Percentiles rank a stretch among this genome's conserved stretches.
Evolutionary conservation across 306 rosid species (phyloP).

Genomic region (Lathyrus sativus): DNA sequence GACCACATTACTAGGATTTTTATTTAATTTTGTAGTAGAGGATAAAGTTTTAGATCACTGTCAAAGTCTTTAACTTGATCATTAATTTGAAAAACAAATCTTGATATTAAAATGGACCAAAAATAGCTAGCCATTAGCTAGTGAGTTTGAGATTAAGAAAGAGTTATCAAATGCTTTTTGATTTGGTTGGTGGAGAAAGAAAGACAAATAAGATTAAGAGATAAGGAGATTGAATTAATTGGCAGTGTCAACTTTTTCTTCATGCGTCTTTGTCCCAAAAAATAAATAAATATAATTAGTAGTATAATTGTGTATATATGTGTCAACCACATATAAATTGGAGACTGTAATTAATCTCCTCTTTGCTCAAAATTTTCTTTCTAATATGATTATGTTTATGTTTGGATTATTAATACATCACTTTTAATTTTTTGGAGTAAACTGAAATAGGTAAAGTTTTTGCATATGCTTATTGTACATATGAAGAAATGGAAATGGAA

Average conservation of each 20-base stretch:
- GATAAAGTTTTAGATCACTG: background rate
- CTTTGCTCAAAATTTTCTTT: constrained; percentile 28
- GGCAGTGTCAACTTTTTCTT: constrained; percentile 23
- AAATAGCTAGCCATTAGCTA: constrained; percentile 19
- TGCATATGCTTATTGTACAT: background rate
- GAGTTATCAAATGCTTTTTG: constrained; percentile 7
- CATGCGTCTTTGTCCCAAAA: constrained; percentile 30
- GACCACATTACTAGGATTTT: constrained; percentile 7
- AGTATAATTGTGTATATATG: background rate
- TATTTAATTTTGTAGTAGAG: background rate
- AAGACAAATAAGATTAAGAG: constrained; percentile 30
- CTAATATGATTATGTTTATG: constrained; percentile 22
- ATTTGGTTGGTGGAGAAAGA: constrained; percentile 39
- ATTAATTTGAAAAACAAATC: constrained; percentile 4
- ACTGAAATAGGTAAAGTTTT: background rate
- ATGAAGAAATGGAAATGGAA: background rate
- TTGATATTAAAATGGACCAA: constrained; percentile 11
- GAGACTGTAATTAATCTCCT: background rate
- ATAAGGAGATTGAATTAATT: constrained; percentile 43
- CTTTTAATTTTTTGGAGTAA: constrained; percentile 4
- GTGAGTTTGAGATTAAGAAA: constrained; percentile 29
- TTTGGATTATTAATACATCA: background rate
- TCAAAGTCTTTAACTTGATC: constrained; percentile 32
- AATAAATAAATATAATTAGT: background rate
- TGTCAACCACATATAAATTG: constrained; percentile 6